Evolutionary conservation across 345 rosid species (phyloP).

Genomic region (Streptanthus diversifolius): DNA sequence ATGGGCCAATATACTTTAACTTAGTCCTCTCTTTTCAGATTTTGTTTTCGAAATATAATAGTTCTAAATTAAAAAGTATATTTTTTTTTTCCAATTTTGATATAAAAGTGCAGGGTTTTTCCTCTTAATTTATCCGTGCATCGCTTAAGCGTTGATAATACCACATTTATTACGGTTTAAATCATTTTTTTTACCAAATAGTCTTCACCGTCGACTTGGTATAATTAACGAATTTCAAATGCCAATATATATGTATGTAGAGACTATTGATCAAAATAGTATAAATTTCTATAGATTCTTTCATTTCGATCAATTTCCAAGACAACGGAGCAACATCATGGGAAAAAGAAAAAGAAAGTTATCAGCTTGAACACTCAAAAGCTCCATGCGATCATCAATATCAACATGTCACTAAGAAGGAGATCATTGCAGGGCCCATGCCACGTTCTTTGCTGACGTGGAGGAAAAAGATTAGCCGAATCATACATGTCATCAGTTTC

Average conservation of each 20-base stretch:
- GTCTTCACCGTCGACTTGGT: too few species aligned
- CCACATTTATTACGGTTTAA: background rate
- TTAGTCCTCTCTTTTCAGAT: background rate
- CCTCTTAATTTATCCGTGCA: background rate
- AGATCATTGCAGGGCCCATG: constrained; percentile 31
- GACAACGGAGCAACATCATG: constrained; percentile 23
- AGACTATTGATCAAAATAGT: constrained; percentile 40
- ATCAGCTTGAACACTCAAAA: background rate
- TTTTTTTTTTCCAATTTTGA: too few species aligned
- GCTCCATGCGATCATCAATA: constrained; percentile 10
- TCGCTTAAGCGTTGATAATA: background rate
- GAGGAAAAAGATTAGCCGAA: constrained; percentile 66
- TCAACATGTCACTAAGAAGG: constrained; percentile 3
- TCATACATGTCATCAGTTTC: constrained; percentile 57
- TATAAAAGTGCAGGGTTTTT: too few species aligned
- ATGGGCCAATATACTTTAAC: background rate
- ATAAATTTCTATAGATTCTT: constrained; percentile 12
- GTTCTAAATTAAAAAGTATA: background rate
- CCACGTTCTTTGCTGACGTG: constrained; percentile 56
- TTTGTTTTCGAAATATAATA: background rate
- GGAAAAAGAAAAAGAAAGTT: constrained; percentile 2
- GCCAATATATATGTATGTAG: constrained; percentile 33
- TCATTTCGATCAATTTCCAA: constrained; percentile 27
- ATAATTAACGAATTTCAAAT: constrained; percentile 5
- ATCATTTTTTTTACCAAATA: background rate